Evolutionary conservation across 2,329 filamentous ascomycete genomes (phyloP).

Genomic region (Ophiocordyceps camponoti-leonardi): DNA sequence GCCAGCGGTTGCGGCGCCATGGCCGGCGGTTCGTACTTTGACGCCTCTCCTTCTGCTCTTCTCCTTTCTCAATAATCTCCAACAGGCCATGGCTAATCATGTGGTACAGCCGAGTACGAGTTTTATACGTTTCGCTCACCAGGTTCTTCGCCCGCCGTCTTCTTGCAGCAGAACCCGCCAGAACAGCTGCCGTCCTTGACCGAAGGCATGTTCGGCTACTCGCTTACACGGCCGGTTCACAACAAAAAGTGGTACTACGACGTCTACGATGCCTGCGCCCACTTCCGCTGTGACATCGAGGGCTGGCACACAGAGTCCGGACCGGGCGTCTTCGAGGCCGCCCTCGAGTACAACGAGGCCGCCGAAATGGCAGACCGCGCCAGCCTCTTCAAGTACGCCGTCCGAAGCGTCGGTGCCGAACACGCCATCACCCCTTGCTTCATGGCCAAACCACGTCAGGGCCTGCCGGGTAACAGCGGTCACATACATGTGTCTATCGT

Average conservation of each 20-base stretch:
- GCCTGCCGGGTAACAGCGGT: constrained; percentile 83
- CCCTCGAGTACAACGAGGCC: constrained; percentile 79
- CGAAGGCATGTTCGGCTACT: constrained; percentile 94
- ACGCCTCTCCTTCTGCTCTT: background rate
- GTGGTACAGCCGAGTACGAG: constrained; percentile 63
- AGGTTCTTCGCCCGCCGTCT: constrained; percentile 49
- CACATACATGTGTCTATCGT: constrained; percentile 91
- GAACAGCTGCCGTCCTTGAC: constrained; percentile 62
- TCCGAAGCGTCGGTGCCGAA: constrained; percentile 74
- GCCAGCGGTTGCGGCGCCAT: constrained; percentile 61
- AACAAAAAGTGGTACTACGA: constrained; percentile 90
- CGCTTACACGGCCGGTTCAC: constrained; percentile 67
- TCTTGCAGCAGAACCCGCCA: constrained; percentile 56
- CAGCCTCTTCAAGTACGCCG: constrained; percentile 83
- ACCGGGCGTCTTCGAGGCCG: constrained; percentile 88
- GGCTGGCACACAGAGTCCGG: constrained; percentile 94
- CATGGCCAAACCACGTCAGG: constrained; percentile 92
- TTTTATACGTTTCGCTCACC: constrained; percentile 83
- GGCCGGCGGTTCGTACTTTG: constrained; percentile 56
- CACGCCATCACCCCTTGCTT: constrained; percentile 92
- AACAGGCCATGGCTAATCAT: background rate
- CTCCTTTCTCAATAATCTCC: background rate
- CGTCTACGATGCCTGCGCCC: constrained; percentile 62
- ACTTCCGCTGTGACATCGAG: constrained; percentile 69
- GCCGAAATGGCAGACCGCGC: constrained; percentile 83